A percentile compares a stretch with the other conserved stretches of the same genome.
phyloP scores from a whole-genome alignment of 2,329 filamentous ascomycete species.

The Pseudogymnoascus pannorum region DNA sequence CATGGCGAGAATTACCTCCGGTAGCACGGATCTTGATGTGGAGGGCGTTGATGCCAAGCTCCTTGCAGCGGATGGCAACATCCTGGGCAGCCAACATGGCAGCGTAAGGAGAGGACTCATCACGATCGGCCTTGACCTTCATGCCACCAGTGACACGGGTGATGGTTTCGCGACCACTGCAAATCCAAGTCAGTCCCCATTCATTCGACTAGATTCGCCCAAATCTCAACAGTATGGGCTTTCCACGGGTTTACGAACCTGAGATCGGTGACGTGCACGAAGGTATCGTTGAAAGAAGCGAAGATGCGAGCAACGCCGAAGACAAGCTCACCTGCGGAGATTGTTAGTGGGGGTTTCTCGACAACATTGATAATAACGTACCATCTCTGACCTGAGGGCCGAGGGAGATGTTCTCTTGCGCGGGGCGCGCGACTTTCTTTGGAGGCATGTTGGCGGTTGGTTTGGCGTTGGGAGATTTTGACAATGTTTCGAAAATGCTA shows the following conservation, averaged over 20 bases:
- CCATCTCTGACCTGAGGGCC: constrained; percentile 95
- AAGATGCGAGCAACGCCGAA: constrained; percentile 76
- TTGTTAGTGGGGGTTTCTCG: constrained; percentile 11
- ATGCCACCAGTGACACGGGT: constrained; percentile 99
- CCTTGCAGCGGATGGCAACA: constrained; percentile 83
- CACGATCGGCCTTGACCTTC: constrained; percentile 99
- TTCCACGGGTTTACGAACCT: constrained; percentile 49
- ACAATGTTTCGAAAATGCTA: constrained; percentile 7
- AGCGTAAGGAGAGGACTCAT: constrained; percentile 99
- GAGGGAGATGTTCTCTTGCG: constrained; percentile 96
- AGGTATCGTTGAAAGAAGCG: constrained; percentile 63
- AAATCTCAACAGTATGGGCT: constrained; percentile 6
- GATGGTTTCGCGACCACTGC: constrained; percentile 98
- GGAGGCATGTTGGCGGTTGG: constrained; percentile 71
- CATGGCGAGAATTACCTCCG: constrained; percentile 56
- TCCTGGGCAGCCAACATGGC: constrained; percentile 99
- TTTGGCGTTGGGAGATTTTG: constrained; percentile 17
- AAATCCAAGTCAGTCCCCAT: constrained; percentile 60
- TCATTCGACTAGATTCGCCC: constrained; percentile 28
- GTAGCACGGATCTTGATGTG: constrained; percentile 99
- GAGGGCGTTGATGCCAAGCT: constrained; percentile 84
- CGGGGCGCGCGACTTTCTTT: constrained; percentile 78
- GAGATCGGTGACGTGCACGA: constrained; percentile 99
- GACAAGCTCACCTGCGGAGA: constrained; percentile 58
- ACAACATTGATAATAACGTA: constrained; percentile 38